These are phyloP conservation scores for Magnolia kwangsiensis DNA, from an alignment of 164 flowering plant species.

Conservation along the genomic window DNA sequence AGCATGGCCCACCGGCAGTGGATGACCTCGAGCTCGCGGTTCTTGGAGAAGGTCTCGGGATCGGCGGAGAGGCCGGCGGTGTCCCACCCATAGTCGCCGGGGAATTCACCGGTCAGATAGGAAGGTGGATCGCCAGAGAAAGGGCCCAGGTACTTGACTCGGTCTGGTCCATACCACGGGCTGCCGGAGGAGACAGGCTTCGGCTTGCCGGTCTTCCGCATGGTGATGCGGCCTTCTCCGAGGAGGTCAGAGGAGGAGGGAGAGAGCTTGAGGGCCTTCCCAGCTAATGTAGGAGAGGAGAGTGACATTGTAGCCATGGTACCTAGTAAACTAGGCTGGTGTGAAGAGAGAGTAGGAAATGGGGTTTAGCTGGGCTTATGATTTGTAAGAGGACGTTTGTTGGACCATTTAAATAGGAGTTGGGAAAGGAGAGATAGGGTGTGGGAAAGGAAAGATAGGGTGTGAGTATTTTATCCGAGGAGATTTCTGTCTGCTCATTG, in stretches of 20 bases:
- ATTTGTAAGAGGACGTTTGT: no score
- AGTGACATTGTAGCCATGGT: conserved; percentile 60
- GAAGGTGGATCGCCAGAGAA: conserved; percentile 33
- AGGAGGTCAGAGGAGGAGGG: conserved; percentile 21
- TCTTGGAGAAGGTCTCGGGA: conserved; percentile 45
- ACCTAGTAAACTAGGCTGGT: no score
- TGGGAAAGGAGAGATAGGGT: no score
- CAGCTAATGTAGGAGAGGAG: conserved; percentile 50
- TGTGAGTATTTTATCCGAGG: no score
- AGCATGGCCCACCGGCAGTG: conserved; percentile 36
- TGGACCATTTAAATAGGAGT: no score
- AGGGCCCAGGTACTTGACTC: conserved; percentile 33
- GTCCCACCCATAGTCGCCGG: conserved; percentile 53
- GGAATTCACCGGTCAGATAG: conserved; percentile 44
- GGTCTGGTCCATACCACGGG: conserved; percentile 32
- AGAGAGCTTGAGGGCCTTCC: conserved; percentile 41
- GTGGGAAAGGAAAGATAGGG: no score
- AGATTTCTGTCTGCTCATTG: no score
- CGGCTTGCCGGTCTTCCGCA: conserved; percentile 29
- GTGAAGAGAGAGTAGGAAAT: no score
- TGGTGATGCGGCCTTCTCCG: conserved; percentile 34
- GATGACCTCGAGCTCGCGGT: conserved; percentile 35
- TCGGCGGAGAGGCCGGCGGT: conserved; percentile 51
- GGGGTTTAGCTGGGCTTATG: no score
- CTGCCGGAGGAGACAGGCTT: conserved; percentile 21